These are phyloP conservation scores for Limonium bicolor DNA, from an alignment of 148 eudicot species.

Conservation along the genomic window DNA sequence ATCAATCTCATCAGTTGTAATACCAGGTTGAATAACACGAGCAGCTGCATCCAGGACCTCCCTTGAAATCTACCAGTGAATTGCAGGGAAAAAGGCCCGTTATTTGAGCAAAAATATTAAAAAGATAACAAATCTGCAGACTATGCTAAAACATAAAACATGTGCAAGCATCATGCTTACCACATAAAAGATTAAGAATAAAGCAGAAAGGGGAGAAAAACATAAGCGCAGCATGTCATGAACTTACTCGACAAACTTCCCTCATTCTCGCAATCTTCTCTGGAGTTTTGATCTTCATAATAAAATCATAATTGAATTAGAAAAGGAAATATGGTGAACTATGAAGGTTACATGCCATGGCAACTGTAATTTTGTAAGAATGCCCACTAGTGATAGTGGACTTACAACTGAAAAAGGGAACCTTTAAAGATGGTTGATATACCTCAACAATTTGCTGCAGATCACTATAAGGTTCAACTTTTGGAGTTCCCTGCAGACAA, in stretches of 20 bases:
- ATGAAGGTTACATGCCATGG: no score
- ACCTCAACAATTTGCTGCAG: constrained; percentile 89
- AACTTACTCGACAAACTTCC: constrained; percentile 72
- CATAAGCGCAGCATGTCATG: constrained; percentile 2
- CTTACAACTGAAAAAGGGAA: background rate
- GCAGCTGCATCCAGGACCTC: constrained; percentile 99
- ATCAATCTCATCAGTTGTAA: constrained; percentile 98
- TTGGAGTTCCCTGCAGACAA: constrained; percentile 67
- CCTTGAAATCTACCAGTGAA: constrained; percentile 47
- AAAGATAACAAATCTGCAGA: background rate
- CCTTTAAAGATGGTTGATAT: no score
- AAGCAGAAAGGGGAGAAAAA: background rate
- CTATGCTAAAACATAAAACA: background rate
- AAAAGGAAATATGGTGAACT: no score
- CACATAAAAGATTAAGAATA: no score
- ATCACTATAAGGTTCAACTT: constrained; percentile 74
- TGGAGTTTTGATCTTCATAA: constrained; percentile 75
- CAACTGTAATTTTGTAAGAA: no score
- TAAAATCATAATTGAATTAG: constrained; percentile 2
- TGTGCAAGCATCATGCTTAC: background rate
- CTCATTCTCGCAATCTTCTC: constrained; percentile 81
- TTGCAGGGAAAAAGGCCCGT: constrained; percentile 1
- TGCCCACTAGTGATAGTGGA: no score
- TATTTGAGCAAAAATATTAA: background rate
- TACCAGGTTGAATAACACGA: constrained; percentile 71